Base-by-base conservation (phyloP, 2,329 filamentous ascomycete genomes). In the Daldinia sp. region DNA sequence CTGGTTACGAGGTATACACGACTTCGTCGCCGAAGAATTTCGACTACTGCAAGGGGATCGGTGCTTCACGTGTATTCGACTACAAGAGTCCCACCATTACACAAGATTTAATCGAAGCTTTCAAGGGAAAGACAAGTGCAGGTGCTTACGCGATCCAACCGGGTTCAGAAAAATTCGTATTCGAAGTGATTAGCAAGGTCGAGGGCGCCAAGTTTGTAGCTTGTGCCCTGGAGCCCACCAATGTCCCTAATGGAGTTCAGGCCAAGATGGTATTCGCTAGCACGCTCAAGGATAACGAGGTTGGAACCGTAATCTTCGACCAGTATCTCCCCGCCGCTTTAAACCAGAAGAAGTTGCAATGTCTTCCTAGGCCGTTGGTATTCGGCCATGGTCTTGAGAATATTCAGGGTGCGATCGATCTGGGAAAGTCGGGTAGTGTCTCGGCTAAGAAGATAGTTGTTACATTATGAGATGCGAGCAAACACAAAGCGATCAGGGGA, bases 1-100 rank as follows among this genome's bases (percentile, higher is more conserved):
- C 81, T 5, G 84, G 84, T 3, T 84, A 82, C 66, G 75, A 81
- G 12, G 83, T 86, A 3, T 63, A 82, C 20, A 75, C 81, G 3
- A 83, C 82, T 0, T 75, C 78, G 0, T 81, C 80, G 0, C 74
- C 77, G 3, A 77, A 75, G 48, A 85, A 86, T 70, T 81, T 81
- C 55, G 78, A 77, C 4, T 77, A 79, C 65, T 72, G 81, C 12
- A 77, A 78, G 61, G 68, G 72, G 1, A 77, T 86, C 0, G 84
- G 84, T 12, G 83, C 82, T 0, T 71, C 70, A 1, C 70, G 75
- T 2, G 80, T 81, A 0, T 82, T 84, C 70, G 83, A 85, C 73
- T 83, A 85, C 73, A 76, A 73, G 12, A 76, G 73, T 64, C 18
- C 63, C 0, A 74, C 68, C 0, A 56, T 81, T 2, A 71, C 73